Evolutionary conservation across 2,329 filamentous ascomycete species (phyloP), one percentile per base, ranked within the genome.

Genomic region (Aspergillus sp.): DNA sequence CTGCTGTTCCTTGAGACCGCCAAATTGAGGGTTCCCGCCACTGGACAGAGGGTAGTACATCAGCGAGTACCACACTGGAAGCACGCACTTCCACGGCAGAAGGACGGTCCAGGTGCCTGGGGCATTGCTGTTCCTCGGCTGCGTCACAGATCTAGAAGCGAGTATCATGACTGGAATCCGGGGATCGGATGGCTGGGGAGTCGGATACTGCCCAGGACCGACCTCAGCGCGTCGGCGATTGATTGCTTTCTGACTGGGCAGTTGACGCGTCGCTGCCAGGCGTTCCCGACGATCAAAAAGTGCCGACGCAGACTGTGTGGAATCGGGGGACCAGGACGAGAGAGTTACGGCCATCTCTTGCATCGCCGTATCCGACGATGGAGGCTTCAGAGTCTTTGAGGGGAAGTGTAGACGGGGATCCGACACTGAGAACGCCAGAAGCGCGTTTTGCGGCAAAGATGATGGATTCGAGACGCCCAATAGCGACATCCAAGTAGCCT

Each of bases 51-150:
- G 89, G 54, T 86, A 90, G 65, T 90, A 90, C 73, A 95, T 87
- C 13, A 97, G 73, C 44, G 84, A 85, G 62, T 93, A 87, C 94
- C 94, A 99, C 30, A 96, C 78, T 0, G 90, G 84, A 33, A 84
- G 77, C 33, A 97, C 87, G 62, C 89, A 96, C 66, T 89, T 91
- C 90, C 93, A 96, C 0, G 94, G 94, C 3, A 94, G 80, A 20
- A 97, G 77, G 1, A 97, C 68, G 0, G 86, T 94, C 90, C 91
- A 97, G 0, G 80, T 85, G 0, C 87, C 87, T 45, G 87, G 84
- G 1, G 77, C 74, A 44, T 79, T 80, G 10, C 70, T 74, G 35
- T 73, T 72, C 26, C 61, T 71, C 6, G 61, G 55, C n/a, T 60
- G 52, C 30, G 51, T 47, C 10, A 73, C 67, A 9, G 79, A 68